phyloP scores from a whole-genome alignment of 768 basidiomycete genomes.

The Dioszegia crocea region DNA sequence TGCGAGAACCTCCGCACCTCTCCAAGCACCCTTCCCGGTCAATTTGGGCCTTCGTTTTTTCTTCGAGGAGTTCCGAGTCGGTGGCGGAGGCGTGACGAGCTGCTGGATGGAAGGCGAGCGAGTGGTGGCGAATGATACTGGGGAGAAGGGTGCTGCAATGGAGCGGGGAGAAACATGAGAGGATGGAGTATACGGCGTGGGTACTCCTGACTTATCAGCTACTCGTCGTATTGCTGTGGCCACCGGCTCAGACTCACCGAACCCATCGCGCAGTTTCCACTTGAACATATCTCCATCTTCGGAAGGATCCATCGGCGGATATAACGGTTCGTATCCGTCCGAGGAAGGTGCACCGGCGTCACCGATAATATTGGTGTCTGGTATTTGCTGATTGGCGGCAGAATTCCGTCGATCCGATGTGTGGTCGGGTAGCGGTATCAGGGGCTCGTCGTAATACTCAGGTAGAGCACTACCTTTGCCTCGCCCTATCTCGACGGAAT shows the following conservation, averaged over 20 bases:
- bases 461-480: not conserved
- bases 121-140: not conserved
- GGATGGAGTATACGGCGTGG: not conserved
- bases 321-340: not conserved
- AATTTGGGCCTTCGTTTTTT: not conserved
- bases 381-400: too few relatives aligned
- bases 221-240: not conserved
- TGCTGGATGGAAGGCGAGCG: not conserved
- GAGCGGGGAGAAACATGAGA: not conserved
- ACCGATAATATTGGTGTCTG: too few relatives aligned
- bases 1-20: conserved; percentile 5
- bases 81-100: not conserved
- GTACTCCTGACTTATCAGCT: not conserved
- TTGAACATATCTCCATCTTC: too few relatives aligned
- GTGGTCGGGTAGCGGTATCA: too few relatives aligned
- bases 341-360: not conserved
- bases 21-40: conserved; percentile 2
- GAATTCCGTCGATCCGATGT: too few relatives aligned
- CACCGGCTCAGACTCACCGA: not conserved
- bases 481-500: not conserved
- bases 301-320: too few relatives aligned
- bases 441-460: not conserved
- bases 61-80: not conserved
- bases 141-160: not conserved
- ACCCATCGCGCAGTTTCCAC: not conserved